Percentiles rank a stretch among this genome's conserved stretches.
phyloP scores from a whole-genome alignment of 1,284 basidiomycete genomes.

The Naganishia albida region DNA sequence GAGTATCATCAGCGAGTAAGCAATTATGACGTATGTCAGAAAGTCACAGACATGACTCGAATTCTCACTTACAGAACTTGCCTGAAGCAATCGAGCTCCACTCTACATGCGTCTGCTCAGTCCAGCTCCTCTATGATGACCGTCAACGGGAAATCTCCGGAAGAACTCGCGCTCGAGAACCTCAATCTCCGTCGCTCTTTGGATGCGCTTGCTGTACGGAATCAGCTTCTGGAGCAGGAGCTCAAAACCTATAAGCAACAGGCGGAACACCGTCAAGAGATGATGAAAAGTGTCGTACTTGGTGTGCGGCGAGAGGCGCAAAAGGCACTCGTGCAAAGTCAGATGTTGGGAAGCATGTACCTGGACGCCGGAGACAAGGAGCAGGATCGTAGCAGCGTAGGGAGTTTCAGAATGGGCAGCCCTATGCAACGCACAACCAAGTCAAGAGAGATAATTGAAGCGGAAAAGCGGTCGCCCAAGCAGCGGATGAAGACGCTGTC shows the following conservation, averaged over 20 bases:
- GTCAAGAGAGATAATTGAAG: background rate
- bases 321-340: conserved; percentile 42
- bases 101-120: conserved; percentile 10
- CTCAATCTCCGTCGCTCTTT: conserved; percentile 47
- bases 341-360: conserved; percentile 41
- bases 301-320: conserved; percentile 39
- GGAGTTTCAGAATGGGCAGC: background rate
- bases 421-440: background rate
- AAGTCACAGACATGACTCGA: conserved; percentile 36
- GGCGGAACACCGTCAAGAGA: conserved; percentile 44
- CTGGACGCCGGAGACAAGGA: conserved; percentile 19
- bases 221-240: conserved; percentile 42
- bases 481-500: conserved; percentile 2
- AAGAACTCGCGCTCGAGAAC: conserved; percentile 54
- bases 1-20: background rate
- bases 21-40: conserved; percentile 47
- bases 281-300: conserved; percentile 45
- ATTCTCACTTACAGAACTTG: background rate
- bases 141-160: conserved; percentile 47
- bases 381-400: conserved; percentile 14
- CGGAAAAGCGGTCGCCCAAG: background rate
- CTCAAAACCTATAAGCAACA: conserved; percentile 40
- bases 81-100: background rate
- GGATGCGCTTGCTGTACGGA: conserved; percentile 49
- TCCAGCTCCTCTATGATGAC: background rate